Conservation (phyloP, 257 asterid genomes). For the Forsythia suspensa region DNA sequence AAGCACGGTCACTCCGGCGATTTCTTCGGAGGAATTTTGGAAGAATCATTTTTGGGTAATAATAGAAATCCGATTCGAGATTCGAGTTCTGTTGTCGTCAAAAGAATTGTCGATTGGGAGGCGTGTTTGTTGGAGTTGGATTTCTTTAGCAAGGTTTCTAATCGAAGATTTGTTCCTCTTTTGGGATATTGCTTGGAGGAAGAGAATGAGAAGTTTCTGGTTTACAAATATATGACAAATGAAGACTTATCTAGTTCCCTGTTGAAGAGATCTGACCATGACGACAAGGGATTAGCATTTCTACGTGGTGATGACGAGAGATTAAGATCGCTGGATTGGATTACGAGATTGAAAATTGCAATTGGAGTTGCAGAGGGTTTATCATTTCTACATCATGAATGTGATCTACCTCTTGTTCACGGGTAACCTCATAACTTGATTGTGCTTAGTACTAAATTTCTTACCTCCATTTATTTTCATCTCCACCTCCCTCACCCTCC, state of each 20-base stretch:
- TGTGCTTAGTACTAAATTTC: neutral
- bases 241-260: constrained; percentile 39
- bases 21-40: constrained; percentile 41
- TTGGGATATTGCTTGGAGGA: constrained; percentile 54
- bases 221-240: constrained; percentile 21
- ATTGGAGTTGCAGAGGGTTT: constrained; percentile 31
- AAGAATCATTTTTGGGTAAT: constrained; percentile 28
- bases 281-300: neutral
- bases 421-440: constrained; percentile 31
- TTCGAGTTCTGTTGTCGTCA: constrained; percentile 30
- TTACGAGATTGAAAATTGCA: constrained; percentile 21
- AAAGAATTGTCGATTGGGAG: constrained; percentile 33
- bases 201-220: constrained; percentile 39
- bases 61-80: too few relatives aligned
- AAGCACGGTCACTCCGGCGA: constrained; percentile 54
- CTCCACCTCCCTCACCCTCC: too few relatives aligned
- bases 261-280: constrained; percentile 37
- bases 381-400: constrained; percentile 24
- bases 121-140: constrained; percentile 41
- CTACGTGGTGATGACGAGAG: neutral
- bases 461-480: too few relatives aligned
- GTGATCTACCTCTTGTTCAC: constrained; percentile 49
- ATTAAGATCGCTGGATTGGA: constrained; percentile 23
- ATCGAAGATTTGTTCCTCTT: constrained; percentile 47
- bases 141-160: constrained; percentile 45